phyloP scores from a whole-genome alignment of 2,329 filamentous ascomycete genomes.

The Periglandula ipomoeae region DNA sequence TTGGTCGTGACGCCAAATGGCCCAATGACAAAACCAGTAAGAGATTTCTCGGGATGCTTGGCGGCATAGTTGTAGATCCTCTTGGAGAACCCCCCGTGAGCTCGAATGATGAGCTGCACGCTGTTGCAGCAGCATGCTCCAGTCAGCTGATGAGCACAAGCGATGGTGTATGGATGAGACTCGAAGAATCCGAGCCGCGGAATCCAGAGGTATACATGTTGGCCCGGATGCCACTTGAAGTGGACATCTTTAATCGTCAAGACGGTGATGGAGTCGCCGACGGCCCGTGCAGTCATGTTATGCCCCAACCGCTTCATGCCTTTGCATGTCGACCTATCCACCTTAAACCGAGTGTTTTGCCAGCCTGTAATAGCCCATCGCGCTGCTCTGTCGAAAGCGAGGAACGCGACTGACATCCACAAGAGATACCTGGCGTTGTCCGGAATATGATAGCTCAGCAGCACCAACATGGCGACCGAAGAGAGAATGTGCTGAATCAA shows the following conservation, averaged over 20 bases:
- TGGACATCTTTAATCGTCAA: constrained; percentile 51
- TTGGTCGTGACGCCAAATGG: constrained; percentile 47
- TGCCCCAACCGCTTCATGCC: constrained; percentile 44
- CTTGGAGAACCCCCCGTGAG: constrained; percentile 48
- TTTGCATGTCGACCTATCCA: constrained; percentile 32
- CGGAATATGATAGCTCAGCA: constrained; percentile 56
- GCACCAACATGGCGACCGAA: constrained; percentile 51
- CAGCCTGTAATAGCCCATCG: constrained; percentile 38
- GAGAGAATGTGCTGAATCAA: constrained; percentile 58
- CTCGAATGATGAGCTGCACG: constrained; percentile 48
- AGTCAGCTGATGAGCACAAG: constrained; percentile 41
- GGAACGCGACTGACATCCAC: constrained; percentile 55
- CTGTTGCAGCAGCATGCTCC: constrained; percentile 48
- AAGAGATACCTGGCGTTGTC: constrained; percentile 49
- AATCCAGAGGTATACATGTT: constrained; percentile 53
- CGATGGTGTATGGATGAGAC: constrained; percentile 53
- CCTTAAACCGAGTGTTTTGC: constrained; percentile 40
- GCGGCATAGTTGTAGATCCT: constrained; percentile 39
- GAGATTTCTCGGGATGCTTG: constrained; percentile 22
- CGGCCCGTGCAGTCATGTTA: constrained; percentile 35
- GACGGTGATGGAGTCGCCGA: constrained; percentile 44
- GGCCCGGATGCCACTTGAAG: constrained; percentile 49
- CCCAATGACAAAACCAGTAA: constrained; percentile 39
- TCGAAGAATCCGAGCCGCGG: constrained; percentile 45
- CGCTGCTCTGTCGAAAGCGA: constrained; percentile 53